phyloP scores from a whole-genome alignment of 345 rosid species.

The Hevea brasiliensis region DNA sequence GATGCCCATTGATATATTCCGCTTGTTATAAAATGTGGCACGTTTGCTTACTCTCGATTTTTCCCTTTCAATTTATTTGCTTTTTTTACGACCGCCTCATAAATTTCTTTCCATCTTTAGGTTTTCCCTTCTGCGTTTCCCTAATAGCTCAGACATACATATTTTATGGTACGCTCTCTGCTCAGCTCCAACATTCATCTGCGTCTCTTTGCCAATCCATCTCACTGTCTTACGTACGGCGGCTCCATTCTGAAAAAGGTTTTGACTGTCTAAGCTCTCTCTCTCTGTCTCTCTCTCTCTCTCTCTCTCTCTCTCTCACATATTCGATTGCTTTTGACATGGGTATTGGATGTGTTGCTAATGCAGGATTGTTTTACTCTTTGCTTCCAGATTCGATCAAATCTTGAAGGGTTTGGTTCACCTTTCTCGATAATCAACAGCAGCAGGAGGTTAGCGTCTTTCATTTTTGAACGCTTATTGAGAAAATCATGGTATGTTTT shows the following conservation, averaged over 20 bases:
- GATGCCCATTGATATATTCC: conserved; percentile 32
- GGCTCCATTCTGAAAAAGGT: neutral
- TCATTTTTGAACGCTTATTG: conserved; percentile 33
- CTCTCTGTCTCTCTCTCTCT: neutral
- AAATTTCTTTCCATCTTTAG: conserved; percentile 15
- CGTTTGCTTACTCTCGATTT: too few species aligned
- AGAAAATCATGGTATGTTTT: conserved; percentile 46
- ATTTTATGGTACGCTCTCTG: too few species aligned
- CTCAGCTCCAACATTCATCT: neutral
- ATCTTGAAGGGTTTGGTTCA: conserved; percentile 3
- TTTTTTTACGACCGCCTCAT: conserved; percentile 33
- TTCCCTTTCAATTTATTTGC: too few species aligned
- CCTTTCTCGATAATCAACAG: conserved; percentile 13
- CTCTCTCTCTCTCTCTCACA: too few species aligned
- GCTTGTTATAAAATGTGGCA: conserved; percentile 10
- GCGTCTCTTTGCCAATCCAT: neutral
- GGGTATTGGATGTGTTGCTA: neutral
- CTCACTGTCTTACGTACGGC: neutral
- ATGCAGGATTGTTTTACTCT: neutral
- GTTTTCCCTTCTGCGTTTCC: neutral
- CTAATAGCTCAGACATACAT: neutral
- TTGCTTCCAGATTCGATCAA: conserved; percentile 6
- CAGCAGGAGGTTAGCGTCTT: conserved; percentile 18
- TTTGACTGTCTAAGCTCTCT: neutral
- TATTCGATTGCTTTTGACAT: too few species aligned